Conservation (phyloP, 352 stramenopile genomes). For the Phytophthora pistaciae region DNA sequence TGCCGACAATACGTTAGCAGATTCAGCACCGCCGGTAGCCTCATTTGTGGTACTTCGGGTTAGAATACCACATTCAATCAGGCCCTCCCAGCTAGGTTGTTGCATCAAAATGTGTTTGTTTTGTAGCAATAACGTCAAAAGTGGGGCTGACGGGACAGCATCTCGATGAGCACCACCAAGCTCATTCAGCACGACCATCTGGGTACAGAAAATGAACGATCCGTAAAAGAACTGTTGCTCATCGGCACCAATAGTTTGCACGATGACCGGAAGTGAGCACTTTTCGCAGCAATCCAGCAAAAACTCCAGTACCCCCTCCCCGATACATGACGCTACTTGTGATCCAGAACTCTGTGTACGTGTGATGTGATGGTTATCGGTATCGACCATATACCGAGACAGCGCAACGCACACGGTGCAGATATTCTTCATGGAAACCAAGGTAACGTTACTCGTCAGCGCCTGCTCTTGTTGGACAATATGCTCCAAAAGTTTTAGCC, state of each 20-base stretch:
- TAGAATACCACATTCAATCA: conserved; percentile 57
- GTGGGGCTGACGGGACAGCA: conserved; percentile 17
- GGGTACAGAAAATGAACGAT: conserved; percentile 68
- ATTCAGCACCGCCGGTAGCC: conserved; percentile 6
- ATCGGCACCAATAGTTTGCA: conserved; percentile 53
- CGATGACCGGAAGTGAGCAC: conserved; percentile 44
- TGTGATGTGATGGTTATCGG: conserved; percentile 52
- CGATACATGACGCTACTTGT: conserved; percentile 46
- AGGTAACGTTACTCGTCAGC: conserved; percentile 51
- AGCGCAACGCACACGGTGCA: conserved; percentile 62
- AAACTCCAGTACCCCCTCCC: conserved; percentile 58
- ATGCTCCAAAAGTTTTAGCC: conserved; percentile 66
- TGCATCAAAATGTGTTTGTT: conserved; percentile 72
- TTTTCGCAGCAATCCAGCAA: conserved; percentile 55
- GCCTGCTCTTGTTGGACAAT: conserved; percentile 58
- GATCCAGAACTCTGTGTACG: neutral
- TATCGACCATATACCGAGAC: conserved; percentile 60
- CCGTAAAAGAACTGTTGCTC: conserved; percentile 81
- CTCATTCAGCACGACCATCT: conserved; percentile 67
- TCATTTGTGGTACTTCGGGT: conserved; percentile 19
- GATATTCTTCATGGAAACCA: conserved; percentile 66
- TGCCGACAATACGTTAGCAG: neutral
- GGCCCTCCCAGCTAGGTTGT: conserved; percentile 66
- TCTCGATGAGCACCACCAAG: conserved; percentile 54
- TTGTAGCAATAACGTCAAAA: conserved; percentile 55